phyloP scores from a whole-genome alignment of 306 rosid species.

The Trifolium dubium region DNA sequence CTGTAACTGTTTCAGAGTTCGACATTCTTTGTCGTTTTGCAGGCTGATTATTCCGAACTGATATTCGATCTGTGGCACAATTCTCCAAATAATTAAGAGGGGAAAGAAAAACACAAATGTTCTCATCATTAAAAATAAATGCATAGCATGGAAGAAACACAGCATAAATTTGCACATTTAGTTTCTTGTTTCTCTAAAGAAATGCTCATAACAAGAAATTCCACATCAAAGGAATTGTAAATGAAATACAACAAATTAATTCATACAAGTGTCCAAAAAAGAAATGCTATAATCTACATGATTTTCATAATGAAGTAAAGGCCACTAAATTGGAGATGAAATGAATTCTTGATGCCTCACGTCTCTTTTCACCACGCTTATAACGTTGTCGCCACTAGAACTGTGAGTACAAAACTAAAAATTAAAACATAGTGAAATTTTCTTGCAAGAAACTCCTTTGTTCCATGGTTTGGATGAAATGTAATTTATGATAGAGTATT shows the following conservation, averaged over 20 bases:
- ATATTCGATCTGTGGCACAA: slow-evolving; percentile 56
- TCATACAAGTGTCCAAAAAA: not conserved
- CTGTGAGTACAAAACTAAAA: not conserved
- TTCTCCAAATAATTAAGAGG: slow-evolving; percentile 30
- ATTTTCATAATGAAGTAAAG: not conserved
- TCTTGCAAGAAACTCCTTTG: not conserved
- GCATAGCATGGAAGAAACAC: slow-evolving; percentile 11
- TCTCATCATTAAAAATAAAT: not conserved
- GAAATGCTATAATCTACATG: not conserved
- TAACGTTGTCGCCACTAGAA: not conserved
- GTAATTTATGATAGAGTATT: not conserved
- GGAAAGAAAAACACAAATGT: not conserved
- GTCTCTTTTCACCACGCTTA: not conserved
- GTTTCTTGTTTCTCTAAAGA: not conserved
- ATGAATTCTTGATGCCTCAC: not conserved
- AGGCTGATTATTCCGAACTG: slow-evolving; percentile 67
- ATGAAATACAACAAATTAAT: slow-evolving; percentile 10
- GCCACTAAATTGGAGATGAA: not conserved
- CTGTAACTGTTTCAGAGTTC: slow-evolving; percentile 67
- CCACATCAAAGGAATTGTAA: slow-evolving; percentile 1
- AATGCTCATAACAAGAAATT: not conserved
- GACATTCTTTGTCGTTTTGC: slow-evolving; percentile 85
- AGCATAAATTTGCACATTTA: slow-evolving; percentile 21
- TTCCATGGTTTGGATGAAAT: not conserved
- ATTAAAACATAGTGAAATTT: not conserved